Conservation (phyloP, 345 rosid species). For the Alliaria petiolata region DNA sequence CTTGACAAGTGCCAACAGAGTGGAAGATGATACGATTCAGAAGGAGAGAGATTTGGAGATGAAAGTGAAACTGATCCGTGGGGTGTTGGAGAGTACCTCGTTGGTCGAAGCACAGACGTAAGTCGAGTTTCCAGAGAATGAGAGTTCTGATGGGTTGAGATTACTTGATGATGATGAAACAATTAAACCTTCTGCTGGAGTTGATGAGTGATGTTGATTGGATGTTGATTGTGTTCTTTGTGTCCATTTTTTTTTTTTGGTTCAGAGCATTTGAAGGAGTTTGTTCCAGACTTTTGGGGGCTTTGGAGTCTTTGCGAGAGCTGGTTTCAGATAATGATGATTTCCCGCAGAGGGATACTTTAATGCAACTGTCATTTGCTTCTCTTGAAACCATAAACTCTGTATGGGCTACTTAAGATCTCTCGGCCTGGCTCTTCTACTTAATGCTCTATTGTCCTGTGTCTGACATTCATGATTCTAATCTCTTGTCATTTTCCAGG, state of each 20-base stretch:
- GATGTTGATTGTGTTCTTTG: neutral
- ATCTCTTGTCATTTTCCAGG: slow-evolving; percentile 52
- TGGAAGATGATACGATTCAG: slow-evolving; percentile 19
- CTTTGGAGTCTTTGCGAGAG: slow-evolving; percentile 63
- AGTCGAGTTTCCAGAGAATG: slow-evolving; percentile 29
- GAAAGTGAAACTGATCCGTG: slow-evolving; percentile 42
- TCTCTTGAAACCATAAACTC: slow-evolving; percentile 53
- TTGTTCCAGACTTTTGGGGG: slow-evolving; percentile 50
- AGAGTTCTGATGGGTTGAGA: neutral
- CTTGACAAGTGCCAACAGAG: neutral
- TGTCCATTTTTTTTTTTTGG: slow-evolving; percentile 9
- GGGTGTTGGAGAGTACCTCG: slow-evolving; percentile 55
- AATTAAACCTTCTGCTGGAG: neutral
- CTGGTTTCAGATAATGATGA: slow-evolving; percentile 34
- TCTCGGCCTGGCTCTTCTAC: neutral
- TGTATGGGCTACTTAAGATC: slow-evolving; percentile 43
- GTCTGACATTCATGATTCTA: neutral
- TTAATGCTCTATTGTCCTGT: neutral
- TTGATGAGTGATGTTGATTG: slow-evolving; percentile 8
- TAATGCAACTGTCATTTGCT: slow-evolving; percentile 45
- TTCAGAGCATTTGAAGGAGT: slow-evolving; percentile 72
- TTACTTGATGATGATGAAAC: slow-evolving; percentile 15
- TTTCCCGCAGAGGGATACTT: slow-evolving; percentile 42
- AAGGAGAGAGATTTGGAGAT: slow-evolving; percentile 42
- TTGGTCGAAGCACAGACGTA: slow-evolving; percentile 63